A percentile compares a stretch with the other conserved stretches of the same genome.
phyloP scores from a whole-genome alignment of 2,329 filamentous ascomycete species.

The Trichoderma citrinoviride region DNA sequence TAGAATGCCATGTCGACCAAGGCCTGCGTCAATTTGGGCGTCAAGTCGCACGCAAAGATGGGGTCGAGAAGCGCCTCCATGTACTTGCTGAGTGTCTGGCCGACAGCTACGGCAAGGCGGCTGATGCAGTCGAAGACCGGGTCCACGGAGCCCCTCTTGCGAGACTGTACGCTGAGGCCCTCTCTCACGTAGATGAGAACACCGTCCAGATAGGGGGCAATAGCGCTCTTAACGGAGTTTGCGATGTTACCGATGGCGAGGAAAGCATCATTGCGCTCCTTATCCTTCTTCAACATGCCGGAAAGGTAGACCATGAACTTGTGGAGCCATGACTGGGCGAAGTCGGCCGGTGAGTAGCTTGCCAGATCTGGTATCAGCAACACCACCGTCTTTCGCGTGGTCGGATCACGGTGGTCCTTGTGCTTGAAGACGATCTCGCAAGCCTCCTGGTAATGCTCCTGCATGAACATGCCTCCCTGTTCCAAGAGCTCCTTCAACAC shows the following conservation, averaged over 20 bases:
- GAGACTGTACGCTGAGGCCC: slow-evolving; percentile 77
- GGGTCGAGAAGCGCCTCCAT: slow-evolving; percentile 94
- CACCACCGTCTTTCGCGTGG: slow-evolving; percentile 86
- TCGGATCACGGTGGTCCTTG: slow-evolving; percentile 86
- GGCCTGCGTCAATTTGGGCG: slow-evolving; percentile 89
- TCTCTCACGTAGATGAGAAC: slow-evolving; percentile 93
- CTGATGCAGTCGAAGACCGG: slow-evolving; percentile 98
- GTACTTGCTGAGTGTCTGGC: slow-evolving; percentile 95
- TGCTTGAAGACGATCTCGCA: slow-evolving; percentile 91
- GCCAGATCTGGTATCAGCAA: slow-evolving; percentile 89
- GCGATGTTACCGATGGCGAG: slow-evolving; percentile 94
- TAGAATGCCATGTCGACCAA: slow-evolving; percentile 99
- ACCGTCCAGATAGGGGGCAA: slow-evolving; percentile 90
- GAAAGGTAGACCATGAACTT: slow-evolving; percentile 97
- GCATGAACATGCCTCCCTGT: slow-evolving; percentile 99
- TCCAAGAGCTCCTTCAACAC: slow-evolving; percentile 90
- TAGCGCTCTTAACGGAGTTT: slow-evolving; percentile 91
- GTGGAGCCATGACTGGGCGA: slow-evolving; percentile 82
- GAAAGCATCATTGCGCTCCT: slow-evolving; percentile 91
- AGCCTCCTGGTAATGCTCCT: slow-evolving; percentile 84
- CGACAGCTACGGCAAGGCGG: slow-evolving; percentile 89
- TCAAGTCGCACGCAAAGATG: slow-evolving; percentile 94
- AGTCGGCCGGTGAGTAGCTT: slow-evolving; percentile 87
- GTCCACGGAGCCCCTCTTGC: slow-evolving; percentile 61
- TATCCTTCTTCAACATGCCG: slow-evolving; percentile 89